Base-by-base conservation (phyloP, 2,329 filamentous ascomycete genomes). In the Phoma herbarum region DNA sequence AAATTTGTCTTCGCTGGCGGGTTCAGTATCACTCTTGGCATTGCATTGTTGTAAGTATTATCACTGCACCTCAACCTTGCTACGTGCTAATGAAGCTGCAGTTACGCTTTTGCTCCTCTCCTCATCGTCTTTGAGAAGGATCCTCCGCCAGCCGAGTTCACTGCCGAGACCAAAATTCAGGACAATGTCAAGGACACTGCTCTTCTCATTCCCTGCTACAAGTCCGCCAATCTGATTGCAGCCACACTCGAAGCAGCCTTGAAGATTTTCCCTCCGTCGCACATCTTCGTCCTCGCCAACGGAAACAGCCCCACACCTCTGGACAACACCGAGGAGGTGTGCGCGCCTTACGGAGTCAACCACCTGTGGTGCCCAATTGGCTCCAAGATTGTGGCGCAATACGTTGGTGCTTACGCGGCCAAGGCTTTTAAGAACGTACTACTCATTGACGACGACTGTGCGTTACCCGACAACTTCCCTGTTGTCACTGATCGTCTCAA, bases 381-480 rank as follows among this genome's bases (percentile, higher is more conserved):
- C 1, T 81, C 78, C 0, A 83, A 84, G 63, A 81, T 83, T 39
- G 77, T 82, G 4, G 82, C 82, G 0, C 79, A 83, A 46, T 84
- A 82, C 49, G 80, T 83, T 3, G 82, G 82, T 11, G 78, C 75
- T 53, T 79, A 81, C 52, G 80, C 80, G 4, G 78, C 80, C 5
- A 77, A 79, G 52, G 70, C 69, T 1, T 83, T 82, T 65, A 73
- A 78, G 50, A 78, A 83, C 49, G 78, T 80, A 5, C 69, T 84
- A 6, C 75, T 83, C 29, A 84, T 83, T 52, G 82, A 83, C 51
- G 82, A 84, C 56, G 82, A 84, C 61, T 82, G 81, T 43, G 74
- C 79, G 1, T 72, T 84, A 4, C 82, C 81, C 1, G 67, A 79
- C 0, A 80, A 82, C 57, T 82, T 83, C 48, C 81, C 81, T 4